Base-by-base conservation (phyloP, 768 basidiomycete genomes). In the Pilatotrama ljubarskyi region DNA sequence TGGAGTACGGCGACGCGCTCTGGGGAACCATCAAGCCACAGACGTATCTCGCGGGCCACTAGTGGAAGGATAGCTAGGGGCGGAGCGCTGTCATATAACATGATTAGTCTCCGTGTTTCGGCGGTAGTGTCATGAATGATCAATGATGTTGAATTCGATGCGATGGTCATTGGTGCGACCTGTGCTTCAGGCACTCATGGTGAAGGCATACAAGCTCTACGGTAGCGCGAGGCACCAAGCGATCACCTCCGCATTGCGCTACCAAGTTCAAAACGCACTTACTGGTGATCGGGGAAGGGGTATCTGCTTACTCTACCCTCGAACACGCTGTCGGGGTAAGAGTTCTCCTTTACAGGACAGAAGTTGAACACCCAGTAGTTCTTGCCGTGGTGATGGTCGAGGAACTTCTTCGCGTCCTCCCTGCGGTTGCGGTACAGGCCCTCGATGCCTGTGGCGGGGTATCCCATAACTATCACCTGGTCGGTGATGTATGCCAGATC, bases 251-350 rank as follows among this genome's bases (percentile, higher is more conserved):
- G n/a, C n/a, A n/a, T n/a, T n/a, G n/a, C 46, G 14, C 24, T 6
- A 18, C 25, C 3, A 22, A 3, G 9, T 24, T 24, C 18, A 25
- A 44, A 22, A 3, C 2, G 10, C 46, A 80, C 89, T 72, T 64
- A 91, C 86, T 94, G 90, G 69, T 95, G 93, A 69, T 95, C 93
- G 20, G 93, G 93, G 69, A 92, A 94, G 0, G 93, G 93, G 68
- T 89, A 94, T 51, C 93, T 77, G 66, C 88, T 91, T 17, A 93
- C 88, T 41, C 90, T 78, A 8, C 86, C 85, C 13, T 82, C 81
- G 69, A 95, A 95, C 37, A 86, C 74, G 46, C 75, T 73, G 2
- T 86, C 75, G 3, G 85, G 82, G 71, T 96, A 96, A 6, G 85
- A 81, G 69, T 95, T 95, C 72, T 95, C 93, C 62, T 77, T 79